Conservation (phyloP, 2,329 filamentous ascomycete species). For the Neonectria coccinea region DNA sequence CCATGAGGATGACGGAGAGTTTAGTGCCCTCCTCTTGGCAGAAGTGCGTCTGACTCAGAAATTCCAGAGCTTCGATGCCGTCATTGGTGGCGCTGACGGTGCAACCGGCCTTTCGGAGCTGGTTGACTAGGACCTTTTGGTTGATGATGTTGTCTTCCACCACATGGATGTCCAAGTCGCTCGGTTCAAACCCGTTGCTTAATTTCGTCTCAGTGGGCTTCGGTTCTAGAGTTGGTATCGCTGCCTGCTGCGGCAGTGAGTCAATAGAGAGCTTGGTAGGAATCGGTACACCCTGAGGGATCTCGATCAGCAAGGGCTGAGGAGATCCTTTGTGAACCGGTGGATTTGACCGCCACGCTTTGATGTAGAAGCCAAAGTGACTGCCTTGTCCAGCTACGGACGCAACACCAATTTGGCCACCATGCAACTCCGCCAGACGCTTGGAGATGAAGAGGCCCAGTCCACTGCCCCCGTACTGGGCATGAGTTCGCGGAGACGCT, state of each 20-base stretch:
- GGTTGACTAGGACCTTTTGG: constrained; percentile 74
- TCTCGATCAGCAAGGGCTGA: constrained; percentile 10
- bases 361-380: constrained; percentile 73
- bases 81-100: constrained; percentile 71
- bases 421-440: constrained; percentile 72
- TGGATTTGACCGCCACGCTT: constrained; percentile 59
- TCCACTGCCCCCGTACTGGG: constrained; percentile 73
- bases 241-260: background rate
- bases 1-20: constrained; percentile 59
- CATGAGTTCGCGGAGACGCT: constrained; percentile 61
- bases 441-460: constrained; percentile 74
- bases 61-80: constrained; percentile 67
- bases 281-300: background rate
- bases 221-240: background rate
- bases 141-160: constrained; percentile 78
- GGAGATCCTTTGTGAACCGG: constrained; percentile 31
- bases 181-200: background rate
- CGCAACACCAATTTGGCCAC: constrained; percentile 72
- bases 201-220: background rate
- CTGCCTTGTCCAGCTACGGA: constrained; percentile 69
- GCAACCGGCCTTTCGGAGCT: constrained; percentile 69
- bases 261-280: background rate
- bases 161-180: constrained; percentile 66
- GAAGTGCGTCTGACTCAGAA: constrained; percentile 51
- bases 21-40: constrained; percentile 33